Evolutionary conservation across 257 asterid species (phyloP).

Genomic region (Nicotiana paniculata): DNA sequence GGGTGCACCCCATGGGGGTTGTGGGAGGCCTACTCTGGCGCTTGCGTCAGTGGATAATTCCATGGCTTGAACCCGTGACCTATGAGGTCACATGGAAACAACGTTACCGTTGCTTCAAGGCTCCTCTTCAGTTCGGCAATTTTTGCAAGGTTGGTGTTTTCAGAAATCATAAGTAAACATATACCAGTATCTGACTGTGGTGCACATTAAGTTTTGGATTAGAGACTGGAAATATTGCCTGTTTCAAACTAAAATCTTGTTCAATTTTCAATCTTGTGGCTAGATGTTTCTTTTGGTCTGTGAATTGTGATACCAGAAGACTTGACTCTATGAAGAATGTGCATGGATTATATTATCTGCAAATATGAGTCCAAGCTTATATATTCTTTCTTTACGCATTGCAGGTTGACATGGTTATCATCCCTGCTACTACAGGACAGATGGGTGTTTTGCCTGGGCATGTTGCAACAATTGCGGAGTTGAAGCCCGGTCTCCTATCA

Average conservation of each 20-base stretch:
- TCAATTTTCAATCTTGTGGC: background rate
- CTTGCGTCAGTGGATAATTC: no score
- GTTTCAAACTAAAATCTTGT: background rate
- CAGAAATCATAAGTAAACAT: background rate
- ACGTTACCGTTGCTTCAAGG: no score
- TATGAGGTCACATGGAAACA: no score
- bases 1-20: no score
- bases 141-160: background rate
- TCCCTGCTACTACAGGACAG: slow-evolving; percentile 81
- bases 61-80: no score
- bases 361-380: background rate
- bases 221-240: background rate
- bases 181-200: background rate
- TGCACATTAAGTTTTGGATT: background rate
- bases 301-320: background rate
- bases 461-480: slow-evolving; percentile 82
- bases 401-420: slow-evolving; percentile 88
- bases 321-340: background rate
- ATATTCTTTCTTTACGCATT: background rate
- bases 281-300: background rate
- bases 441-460: slow-evolving; percentile 96
- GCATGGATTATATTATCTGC: background rate
- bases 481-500: slow-evolving; percentile 68
- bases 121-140: no score
- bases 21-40: no score